A percentile compares a stretch with the other conserved stretches of the same genome.
These are phyloP conservation scores for Aspergillus tanneri DNA, from an alignment of 2,329 filamentous ascomycete genomes.

Conservation along the genomic window DNA sequence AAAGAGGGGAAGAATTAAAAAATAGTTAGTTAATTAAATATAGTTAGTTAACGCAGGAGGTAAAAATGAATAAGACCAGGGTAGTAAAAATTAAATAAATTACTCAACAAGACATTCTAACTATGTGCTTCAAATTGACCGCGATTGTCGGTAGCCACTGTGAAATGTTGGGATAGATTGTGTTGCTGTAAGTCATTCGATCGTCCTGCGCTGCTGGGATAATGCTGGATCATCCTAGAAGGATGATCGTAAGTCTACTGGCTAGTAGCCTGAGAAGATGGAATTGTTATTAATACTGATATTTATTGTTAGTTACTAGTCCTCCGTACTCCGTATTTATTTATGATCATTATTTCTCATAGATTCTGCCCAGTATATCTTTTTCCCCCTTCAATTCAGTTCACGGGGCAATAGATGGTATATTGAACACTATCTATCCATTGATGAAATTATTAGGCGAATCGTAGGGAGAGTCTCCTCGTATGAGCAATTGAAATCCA, in stretches of 20 bases:
- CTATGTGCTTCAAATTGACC: slow-evolving; percentile 9
- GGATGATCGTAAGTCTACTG: too few relatives aligned
- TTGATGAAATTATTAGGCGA: background rate
- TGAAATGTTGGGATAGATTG: slow-evolving; percentile 24
- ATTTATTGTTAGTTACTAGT: background rate
- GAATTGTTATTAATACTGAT: background rate
- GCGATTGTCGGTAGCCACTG: slow-evolving; percentile 13
- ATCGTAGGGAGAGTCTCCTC: background rate
- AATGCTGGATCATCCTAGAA: slow-evolving; percentile 21
- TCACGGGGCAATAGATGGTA: background rate
- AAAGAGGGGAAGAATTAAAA: background rate
- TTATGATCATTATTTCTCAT: background rate
- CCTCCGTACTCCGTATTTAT: too few relatives aligned
- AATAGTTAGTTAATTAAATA: background rate
- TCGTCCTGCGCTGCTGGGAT: slow-evolving; percentile 23
- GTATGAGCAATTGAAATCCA: too few relatives aligned
- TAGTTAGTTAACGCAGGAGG: background rate
- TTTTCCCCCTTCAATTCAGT: background rate
- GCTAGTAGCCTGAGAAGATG: background rate
- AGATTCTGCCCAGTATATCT: background rate
- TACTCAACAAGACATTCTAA: background rate
- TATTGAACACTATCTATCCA: background rate
- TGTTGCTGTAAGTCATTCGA: slow-evolving; percentile 27
- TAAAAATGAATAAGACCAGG: background rate
- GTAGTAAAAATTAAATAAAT: background rate